Evolutionary conservation across 2,329 filamentous ascomycete genomes (phyloP).

Genomic region (Reticulascus tulasneorum): DNA sequence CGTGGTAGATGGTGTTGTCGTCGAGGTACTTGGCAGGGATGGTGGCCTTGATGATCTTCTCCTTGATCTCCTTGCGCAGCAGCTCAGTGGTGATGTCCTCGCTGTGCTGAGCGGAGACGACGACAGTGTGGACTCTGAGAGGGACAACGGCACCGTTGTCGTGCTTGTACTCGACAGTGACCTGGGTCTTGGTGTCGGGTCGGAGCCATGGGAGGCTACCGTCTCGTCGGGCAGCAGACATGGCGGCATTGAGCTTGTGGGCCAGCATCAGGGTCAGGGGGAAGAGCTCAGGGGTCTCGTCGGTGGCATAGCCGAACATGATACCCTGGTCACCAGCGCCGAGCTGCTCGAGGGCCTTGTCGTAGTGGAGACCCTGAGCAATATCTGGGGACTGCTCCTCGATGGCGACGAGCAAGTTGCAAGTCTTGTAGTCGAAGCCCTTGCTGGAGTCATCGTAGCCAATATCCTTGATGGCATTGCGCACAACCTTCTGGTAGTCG

Average conservation of each 20-base stretch:
- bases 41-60: constrained; percentile 95
- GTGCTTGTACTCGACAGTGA: constrained; percentile 98
- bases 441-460: constrained; percentile 96
- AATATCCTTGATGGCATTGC: constrained; percentile 93
- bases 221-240: constrained; percentile 84
- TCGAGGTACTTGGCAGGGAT: constrained; percentile 91
- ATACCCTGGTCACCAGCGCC: constrained; percentile 99
- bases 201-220: constrained; percentile 89
- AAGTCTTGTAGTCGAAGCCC: constrained; percentile 99
- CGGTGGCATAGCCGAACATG: constrained; percentile 99
- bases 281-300: constrained; percentile 96
- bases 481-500: constrained; percentile 98
- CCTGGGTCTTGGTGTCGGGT: constrained; percentile 99
- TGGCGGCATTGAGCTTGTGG: constrained; percentile 95
- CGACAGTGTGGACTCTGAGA: constrained; percentile 89
- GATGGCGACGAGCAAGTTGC: constrained; percentile 96
- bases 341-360: constrained; percentile 94
- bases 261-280: constrained; percentile 90
- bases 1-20: constrained; percentile 92
- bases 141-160: constrained; percentile 92
- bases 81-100: constrained; percentile 84
- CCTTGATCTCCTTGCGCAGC: constrained; percentile 88
- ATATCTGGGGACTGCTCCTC: constrained; percentile 99
- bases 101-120: constrained; percentile 93
- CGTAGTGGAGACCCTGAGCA: constrained; percentile 97